Base-by-base conservation (phyloP, 2,329 filamentous ascomycete species). In the Cordyceps militaris region DNA sequence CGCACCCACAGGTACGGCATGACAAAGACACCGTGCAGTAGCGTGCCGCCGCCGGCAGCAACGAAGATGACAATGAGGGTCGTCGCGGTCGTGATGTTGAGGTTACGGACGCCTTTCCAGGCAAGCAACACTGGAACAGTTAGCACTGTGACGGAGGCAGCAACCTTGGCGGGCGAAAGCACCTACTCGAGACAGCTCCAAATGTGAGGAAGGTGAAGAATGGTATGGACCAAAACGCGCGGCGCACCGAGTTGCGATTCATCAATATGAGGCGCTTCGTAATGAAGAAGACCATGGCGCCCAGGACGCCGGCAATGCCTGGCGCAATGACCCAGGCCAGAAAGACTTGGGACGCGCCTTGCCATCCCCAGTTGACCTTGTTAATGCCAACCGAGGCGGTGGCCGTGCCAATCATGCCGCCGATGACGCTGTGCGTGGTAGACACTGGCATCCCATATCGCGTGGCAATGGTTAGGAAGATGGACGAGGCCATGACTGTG, bases 381-480 rank as follows among this genome's bases (percentile, higher is more conserved):
- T 47, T 23, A 30, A 71, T 69, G 6, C 72, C 72, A 11, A 74
- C 67, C 1, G 69, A 68, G 0, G 71, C 72, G 0, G 68, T 69
- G 3, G 69, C 72, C 0, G 71, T 67, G 11, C 72, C 72, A 0
- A 74, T 66, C 1, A 74, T 40, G 2, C 72, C 72, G 4, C 72
- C 78, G 40, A 80, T 74, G 40, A 80, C 74, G 55, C 75, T 78
- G 64, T 81, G 77, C 0, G 80, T 82, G 2, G 80, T 82, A 3
- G 77, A 79, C 4, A 82, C 76, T 1, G 80, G 80, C 60, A 81
- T 70, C 49, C 78, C 79, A 49, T 77, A 70, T 8, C 72, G 67
- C 2, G 79, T 82, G 1, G 79, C 79, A 48, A 79, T 63, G 1
- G 78, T 81, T 14, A 82, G 72, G 61, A 79, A 82, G n/a, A 75